Evolutionary conservation across 2,329 filamentous ascomycete species (phyloP).

Genomic region (Microdochium trichocladiopsis): DNA sequence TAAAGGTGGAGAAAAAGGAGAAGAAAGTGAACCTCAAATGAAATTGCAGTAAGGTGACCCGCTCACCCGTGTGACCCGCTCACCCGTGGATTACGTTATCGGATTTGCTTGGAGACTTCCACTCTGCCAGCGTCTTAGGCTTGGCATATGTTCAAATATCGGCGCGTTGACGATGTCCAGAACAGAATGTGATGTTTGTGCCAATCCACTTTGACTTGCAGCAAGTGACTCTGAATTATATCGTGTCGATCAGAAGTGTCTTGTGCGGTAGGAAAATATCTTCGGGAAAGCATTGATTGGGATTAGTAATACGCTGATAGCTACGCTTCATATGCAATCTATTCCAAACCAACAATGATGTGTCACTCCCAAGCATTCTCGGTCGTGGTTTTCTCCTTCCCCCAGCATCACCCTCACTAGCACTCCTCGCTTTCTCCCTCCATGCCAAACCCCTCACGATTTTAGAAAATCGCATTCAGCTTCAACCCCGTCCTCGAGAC

Average conservation of each 20-base stretch:
- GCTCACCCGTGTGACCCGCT: too few relatives aligned
- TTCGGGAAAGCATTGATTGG: neutral
- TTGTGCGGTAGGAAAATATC: neutral
- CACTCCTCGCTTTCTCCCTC: too few relatives aligned
- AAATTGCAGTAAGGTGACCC: too few relatives aligned
- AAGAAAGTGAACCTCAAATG: too few relatives aligned
- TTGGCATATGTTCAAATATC: neutral
- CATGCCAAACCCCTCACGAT: too few relatives aligned
- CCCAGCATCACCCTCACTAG: too few relatives aligned
- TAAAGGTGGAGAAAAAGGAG: too few relatives aligned
- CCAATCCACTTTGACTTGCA: neutral
- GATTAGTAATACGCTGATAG: neutral
- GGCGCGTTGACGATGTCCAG: neutral
- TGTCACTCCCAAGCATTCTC: neutral
- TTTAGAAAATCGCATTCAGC: constrained; percentile 3
- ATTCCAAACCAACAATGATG: neutral
- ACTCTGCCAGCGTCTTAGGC: neutral
- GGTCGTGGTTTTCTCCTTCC: neutral
- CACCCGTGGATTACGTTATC: too few relatives aligned
- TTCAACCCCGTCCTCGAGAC: constrained; percentile 1
- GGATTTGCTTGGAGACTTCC: neutral
- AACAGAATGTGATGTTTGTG: neutral
- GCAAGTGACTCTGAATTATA: neutral
- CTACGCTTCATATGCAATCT: neutral
- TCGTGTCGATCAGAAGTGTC: neutral